Conservation (phyloP, 441 rosid genomes). For the Isatis lusitanica region DNA sequence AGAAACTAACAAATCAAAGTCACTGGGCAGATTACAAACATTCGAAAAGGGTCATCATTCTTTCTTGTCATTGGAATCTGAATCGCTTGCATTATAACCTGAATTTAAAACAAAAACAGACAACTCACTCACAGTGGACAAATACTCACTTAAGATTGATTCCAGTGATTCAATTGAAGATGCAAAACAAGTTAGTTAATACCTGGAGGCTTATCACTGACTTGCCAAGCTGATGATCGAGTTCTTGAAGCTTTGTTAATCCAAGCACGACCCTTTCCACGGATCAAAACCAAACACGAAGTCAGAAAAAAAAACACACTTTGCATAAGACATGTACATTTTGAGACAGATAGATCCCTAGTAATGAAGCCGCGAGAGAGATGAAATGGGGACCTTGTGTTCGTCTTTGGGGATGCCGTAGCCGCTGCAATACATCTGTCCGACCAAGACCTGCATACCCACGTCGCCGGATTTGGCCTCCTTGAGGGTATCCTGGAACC, state of each 20-base stretch:
- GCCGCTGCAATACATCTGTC: conserved; percentile 84
- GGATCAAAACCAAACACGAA: background rate
- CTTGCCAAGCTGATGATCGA: conserved; percentile 67
- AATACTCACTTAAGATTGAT: background rate
- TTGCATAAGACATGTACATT: too few relatives aligned
- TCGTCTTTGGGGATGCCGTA: conserved; percentile 77
- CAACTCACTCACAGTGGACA: background rate
- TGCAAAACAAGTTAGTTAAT: background rate
- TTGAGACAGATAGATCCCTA: too few relatives aligned
- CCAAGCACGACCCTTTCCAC: conserved; percentile 69
- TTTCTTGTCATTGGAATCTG: conserved; percentile 57
- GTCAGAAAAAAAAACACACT: background rate
- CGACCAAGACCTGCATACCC: conserved; percentile 82
- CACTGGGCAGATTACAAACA: conserved; percentile 21
- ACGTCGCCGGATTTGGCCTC: conserved; percentile 78
- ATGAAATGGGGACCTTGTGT: conserved; percentile 45
- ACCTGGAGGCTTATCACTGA: conserved; percentile 72
- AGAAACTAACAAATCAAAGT: conserved; percentile 27
- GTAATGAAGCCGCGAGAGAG: too few relatives aligned
- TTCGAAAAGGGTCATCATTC: conserved; percentile 8
- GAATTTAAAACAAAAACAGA: background rate
- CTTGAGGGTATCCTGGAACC: conserved; percentile 78
- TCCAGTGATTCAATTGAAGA: background rate
- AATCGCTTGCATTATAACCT: conserved; percentile 79
- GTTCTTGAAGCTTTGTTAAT: conserved; percentile 62